These are phyloP conservation scores for Septoria linicola DNA, from an alignment of 2,329 filamentous ascomycete genomes.

Conservation along the genomic window DNA sequence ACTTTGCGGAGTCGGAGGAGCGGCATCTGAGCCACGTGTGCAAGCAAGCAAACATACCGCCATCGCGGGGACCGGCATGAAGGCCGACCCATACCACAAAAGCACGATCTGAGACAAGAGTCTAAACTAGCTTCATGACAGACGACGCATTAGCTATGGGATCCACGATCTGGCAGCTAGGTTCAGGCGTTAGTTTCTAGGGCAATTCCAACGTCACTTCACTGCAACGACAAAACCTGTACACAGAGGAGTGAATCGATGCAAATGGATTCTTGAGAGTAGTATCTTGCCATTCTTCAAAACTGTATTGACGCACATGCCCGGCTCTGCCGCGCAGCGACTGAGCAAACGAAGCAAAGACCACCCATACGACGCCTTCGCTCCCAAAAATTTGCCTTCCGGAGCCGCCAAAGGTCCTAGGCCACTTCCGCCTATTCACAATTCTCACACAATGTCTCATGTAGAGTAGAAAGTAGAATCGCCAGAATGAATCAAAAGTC, in stretches of 20 bases:
- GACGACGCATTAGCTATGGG: background rate
- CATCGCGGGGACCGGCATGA: too few species aligned
- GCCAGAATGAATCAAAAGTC: background rate
- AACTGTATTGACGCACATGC: conserved; percentile 3
- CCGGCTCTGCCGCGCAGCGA: conserved; percentile 6
- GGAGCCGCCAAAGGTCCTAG: background rate
- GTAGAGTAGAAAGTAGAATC: conserved; percentile 5
- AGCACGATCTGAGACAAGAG: background rate
- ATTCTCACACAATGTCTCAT: conserved; percentile 13
- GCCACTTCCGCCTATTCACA: conserved; percentile 10
- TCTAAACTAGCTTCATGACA: background rate
- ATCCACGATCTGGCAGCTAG: background rate
- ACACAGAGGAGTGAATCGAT: background rate
- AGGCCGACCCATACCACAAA: background rate
- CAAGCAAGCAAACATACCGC: too few species aligned
- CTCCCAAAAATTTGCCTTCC: conserved; percentile 1
- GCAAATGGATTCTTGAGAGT: background rate
- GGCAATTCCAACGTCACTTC: background rate
- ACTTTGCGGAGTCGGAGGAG: too few species aligned
- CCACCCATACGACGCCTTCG: conserved; percentile 1
- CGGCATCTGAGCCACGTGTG: too few species aligned
- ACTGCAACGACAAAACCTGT: background rate
- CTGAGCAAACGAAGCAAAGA: conserved; percentile 6
- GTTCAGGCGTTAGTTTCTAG: background rate
- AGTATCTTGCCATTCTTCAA: background rate